Percentiles rank a stretch among this genome's conserved stretches.
These are phyloP conservation scores for Tuber microsphaerosporum DNA, from an alignment of 495 filamentous ascomycete genomes.

Conservation along the genomic window DNA sequence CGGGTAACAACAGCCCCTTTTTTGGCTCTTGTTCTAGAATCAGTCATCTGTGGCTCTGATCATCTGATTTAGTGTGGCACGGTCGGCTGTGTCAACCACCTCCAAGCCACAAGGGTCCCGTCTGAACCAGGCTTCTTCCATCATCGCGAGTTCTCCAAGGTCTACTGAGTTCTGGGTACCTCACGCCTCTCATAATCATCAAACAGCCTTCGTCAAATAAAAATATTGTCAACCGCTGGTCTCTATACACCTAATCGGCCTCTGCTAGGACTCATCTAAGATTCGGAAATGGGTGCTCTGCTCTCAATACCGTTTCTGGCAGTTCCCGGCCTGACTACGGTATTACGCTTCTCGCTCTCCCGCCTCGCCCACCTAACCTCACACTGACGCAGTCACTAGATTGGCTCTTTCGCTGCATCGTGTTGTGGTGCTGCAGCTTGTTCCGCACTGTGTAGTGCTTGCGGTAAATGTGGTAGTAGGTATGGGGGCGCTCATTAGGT, in stretches of 20 bases:
- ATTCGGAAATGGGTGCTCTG: constrained; percentile 68
- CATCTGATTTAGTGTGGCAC: not conserved
- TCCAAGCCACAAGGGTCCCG: not conserved
- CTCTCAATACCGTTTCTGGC: constrained; percentile 84
- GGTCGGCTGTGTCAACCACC: not conserved
- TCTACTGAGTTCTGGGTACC: not conserved
- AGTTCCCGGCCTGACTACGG: constrained; percentile 75
- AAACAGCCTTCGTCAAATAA: not conserved
- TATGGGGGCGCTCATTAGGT: constrained; percentile 43
- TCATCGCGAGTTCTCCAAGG: not conserved
- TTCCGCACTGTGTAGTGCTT: constrained; percentile 85
- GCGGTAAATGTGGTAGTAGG: constrained; percentile 96
- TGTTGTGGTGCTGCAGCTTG: constrained; percentile 95
- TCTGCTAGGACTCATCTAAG: not conserved
- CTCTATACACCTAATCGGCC: not conserved
- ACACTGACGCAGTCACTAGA: constrained; percentile 47
- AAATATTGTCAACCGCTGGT: not conserved
- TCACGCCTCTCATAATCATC: not conserved
- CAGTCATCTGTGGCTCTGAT: not conserved
- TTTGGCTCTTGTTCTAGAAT: not conserved
- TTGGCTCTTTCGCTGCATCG: constrained; percentile 68
- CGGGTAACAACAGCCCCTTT: not conserved
- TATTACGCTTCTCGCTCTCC: constrained; percentile 50
- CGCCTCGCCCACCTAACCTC: constrained; percentile 24
- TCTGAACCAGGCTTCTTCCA: not conserved